A percentile compares a stretch with the other conserved stretches of the same genome.
phyloP scores from a whole-genome alignment of 2,329 filamentous ascomycete species.

The Xylariaceae sp. region DNA sequence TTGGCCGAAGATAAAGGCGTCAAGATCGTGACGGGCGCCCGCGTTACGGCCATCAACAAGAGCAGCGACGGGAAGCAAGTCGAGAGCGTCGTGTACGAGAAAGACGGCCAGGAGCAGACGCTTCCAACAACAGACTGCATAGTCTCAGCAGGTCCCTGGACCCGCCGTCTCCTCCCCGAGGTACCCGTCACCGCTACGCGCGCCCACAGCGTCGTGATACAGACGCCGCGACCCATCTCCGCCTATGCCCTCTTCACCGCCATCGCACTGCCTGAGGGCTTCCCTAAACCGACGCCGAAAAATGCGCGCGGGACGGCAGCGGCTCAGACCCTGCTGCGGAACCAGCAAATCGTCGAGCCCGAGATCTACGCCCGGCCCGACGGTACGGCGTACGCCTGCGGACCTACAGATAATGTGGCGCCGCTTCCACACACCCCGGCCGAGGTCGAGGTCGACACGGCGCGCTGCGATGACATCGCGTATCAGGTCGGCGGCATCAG shows the following conservation, averaged over 20 bases:
- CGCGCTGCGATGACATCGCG: constrained; percentile 64
- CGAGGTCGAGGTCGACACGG: constrained; percentile 61
- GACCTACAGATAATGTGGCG: constrained; percentile 57
- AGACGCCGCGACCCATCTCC: constrained; percentile 39
- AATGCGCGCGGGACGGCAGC: constrained; percentile 8
- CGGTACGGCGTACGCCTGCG: constrained; percentile 73
- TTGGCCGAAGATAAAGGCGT: constrained; percentile 60
- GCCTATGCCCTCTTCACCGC: constrained; percentile 67
- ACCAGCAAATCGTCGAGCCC: constrained; percentile 50
- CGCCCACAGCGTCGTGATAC: constrained; percentile 43
- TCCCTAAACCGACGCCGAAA: constrained; percentile 31
- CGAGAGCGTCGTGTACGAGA: constrained; percentile 26
- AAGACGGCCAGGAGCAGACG: constrained; percentile 19
- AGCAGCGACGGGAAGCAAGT: constrained; percentile 15
- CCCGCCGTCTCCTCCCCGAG: constrained; percentile 35
- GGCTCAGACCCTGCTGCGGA: constrained; percentile 15
- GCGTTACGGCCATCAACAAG: constrained; percentile 23
- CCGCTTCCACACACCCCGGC: constrained; percentile 58
- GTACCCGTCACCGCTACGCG: constrained; percentile 37
- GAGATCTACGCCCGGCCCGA: constrained; percentile 76
- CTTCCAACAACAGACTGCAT: constrained; percentile 26
- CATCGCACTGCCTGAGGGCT: constrained; percentile 57
- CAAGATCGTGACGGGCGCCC: constrained; percentile 40
- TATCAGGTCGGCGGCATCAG: constrained; percentile 54
- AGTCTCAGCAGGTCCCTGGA: constrained; percentile 43